These are phyloP conservation scores for Pseudomassariella vexata DNA, from an alignment of 2,329 filamentous ascomycete genomes.

Conservation along the genomic window DNA sequence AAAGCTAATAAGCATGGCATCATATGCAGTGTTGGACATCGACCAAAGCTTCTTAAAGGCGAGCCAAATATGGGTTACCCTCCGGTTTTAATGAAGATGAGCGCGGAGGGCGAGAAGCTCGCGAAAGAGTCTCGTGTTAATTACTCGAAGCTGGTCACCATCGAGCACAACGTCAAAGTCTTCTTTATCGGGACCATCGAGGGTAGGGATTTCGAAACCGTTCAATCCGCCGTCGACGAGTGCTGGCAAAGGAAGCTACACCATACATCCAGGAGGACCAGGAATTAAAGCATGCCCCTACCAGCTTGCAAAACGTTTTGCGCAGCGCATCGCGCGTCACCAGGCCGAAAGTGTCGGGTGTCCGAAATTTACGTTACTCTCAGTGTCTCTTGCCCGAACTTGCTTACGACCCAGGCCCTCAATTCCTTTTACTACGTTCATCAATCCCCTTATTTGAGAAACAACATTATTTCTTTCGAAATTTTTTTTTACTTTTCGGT, in stretches of 20 bases:
- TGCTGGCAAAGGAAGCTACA: conserved; percentile 42
- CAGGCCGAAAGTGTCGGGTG: no score
- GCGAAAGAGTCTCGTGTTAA: conserved; percentile 48
- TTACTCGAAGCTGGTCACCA: conserved; percentile 49
- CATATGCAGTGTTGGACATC: conserved; percentile 32
- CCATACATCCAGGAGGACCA: conserved; percentile 16
- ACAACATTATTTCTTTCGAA: no score
- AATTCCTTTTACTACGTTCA: no score
- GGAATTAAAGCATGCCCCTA: no score
- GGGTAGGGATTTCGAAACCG: conserved; percentile 31
- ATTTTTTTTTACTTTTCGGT: no score
- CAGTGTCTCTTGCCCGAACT: no score
- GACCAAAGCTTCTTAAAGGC: conserved; percentile 25
- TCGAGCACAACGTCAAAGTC: conserved; percentile 54
- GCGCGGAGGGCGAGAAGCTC: conserved; percentile 36
- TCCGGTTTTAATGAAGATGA: conserved; percentile 39
- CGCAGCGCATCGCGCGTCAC: no score
- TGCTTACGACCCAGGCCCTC: no score
- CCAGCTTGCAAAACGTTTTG: no score
- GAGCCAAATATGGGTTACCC: conserved; percentile 44
- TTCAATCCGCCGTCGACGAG: conserved; percentile 38
- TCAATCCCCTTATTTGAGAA: no score
- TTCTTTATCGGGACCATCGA: conserved; percentile 48
- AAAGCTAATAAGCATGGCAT: conserved; percentile 50
- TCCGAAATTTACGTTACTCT: no score